Base-by-base conservation (phyloP, 345 rosid species). In the Streptanthus diversifolius region DNA sequence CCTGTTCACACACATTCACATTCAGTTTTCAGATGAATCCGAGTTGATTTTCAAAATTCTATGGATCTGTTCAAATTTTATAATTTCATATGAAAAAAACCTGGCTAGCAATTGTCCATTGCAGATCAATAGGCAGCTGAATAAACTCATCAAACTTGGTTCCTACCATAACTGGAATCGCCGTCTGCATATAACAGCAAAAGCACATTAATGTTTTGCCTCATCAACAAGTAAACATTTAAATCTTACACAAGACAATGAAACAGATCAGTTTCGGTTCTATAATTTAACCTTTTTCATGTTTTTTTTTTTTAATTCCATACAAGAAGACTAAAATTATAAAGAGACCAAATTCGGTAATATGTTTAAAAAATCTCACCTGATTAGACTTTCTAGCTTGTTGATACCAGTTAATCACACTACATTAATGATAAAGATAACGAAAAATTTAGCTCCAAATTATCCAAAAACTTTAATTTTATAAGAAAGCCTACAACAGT, bases 121-220 rank as follows among this genome's bases (percentile, higher is more conserved):
- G 98, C 30, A 90, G 63, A 77, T 90, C 97, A 17, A 89, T 80
- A 7, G 98, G 98, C 24, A 93, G 92, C 71, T 89, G 93, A 75
- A 91, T 89, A 79, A 93, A 93, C 57, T 93, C 98, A 59, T 93
- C 98, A 70, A 93, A 93, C 80, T 93, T 90, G 32, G 96, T 86
- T 59, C 98, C 98, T 32, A 93, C 84, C 49, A 93, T 54, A 18
- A 93, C 82, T 14, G 96, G 97, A 72, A 91, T 88, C 45, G 97
- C 98, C 15, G 82, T 89, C 96, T 90, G 66, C 56, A 67, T 57
- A 45, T 47, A 13, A 4, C n/a, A n/a, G n/a, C n/a, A 25, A 52
- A 52, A 62, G 0, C 32, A 25, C n/a, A 41, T 68, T 13, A 63
- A 10, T 64, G 67, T 63, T 43, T 15, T 53, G n/a, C 79, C 19